Conservation (phyloP, 208 protist species). For the Endotrypanum monterogeii region DNA sequence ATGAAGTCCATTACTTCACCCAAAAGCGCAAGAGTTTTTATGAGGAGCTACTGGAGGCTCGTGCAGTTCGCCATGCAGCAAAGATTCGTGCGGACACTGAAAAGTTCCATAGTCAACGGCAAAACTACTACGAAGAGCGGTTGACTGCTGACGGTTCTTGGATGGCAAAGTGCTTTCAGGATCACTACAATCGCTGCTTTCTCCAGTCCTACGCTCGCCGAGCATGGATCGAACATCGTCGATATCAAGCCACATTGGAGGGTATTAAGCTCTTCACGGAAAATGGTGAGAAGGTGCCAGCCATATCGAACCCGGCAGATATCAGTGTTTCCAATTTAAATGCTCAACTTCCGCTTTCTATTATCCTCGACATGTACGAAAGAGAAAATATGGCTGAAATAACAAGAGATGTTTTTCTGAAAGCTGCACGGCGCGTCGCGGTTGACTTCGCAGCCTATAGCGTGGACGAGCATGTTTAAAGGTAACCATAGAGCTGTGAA, state of each 20-base stretch:
- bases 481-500: neutral
- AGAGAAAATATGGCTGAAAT: slow-evolving; percentile 40
- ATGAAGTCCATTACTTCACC: slow-evolving; percentile 43
- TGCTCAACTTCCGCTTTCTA: slow-evolving; percentile 30
- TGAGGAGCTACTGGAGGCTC: slow-evolving; percentile 52
- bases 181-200: slow-evolving; percentile 63
- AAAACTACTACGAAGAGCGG: slow-evolving; percentile 41
- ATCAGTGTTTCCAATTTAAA: slow-evolving; percentile 27
- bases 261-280: slow-evolving; percentile 26
- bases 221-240: slow-evolving; percentile 39
- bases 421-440: slow-evolving; percentile 36
- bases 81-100: slow-evolving; percentile 52
- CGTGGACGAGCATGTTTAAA: neutral
- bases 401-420: slow-evolving; percentile 45
- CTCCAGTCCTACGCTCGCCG: slow-evolving; percentile 46
- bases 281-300: slow-evolving; percentile 20
- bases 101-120: slow-evolving; percentile 31
- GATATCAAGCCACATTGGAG: slow-evolving; percentile 19
- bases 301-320: slow-evolving; percentile 25
- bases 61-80: slow-evolving; percentile 39
- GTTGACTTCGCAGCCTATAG: slow-evolving; percentile 7
- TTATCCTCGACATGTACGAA: slow-evolving; percentile 39
- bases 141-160: slow-evolving; percentile 34
- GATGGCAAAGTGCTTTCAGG: slow-evolving; percentile 46
- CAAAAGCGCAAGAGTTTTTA: slow-evolving; percentile 44